Conservation (phyloP, 306 rosid genomes). For the Sphenostylis stenocarpa region DNA sequence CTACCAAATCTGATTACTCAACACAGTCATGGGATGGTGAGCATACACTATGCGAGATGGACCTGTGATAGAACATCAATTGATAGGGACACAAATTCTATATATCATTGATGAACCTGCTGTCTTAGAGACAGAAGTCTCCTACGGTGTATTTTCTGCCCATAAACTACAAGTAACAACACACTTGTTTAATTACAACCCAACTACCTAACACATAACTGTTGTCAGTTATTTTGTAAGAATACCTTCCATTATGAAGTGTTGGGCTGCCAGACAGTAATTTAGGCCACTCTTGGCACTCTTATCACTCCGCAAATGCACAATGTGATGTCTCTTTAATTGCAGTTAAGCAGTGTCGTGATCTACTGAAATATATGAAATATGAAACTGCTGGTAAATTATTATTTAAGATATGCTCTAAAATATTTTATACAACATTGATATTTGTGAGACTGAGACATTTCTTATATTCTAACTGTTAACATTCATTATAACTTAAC, state of each 20-base stretch:
- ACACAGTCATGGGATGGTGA: background rate
- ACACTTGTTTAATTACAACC: background rate
- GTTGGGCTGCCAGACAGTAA: background rate
- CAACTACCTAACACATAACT: background rate
- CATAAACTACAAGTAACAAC: background rate
- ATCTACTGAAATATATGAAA: constrained; percentile 16
- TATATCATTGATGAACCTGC: background rate
- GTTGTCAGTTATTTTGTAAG: background rate
- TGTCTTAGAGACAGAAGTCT: background rate
- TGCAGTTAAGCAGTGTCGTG: background rate
- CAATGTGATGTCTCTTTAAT: background rate
- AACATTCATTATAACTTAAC: background rate
- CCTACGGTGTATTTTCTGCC: background rate
- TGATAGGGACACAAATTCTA: background rate
- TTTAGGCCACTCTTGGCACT: background rate
- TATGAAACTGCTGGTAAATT: background rate
- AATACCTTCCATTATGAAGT: background rate
- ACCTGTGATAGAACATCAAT: background rate
- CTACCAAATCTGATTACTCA: background rate
- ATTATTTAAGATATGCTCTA: background rate
- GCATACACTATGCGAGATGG: background rate
- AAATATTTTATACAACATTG: background rate
- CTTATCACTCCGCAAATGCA: background rate
- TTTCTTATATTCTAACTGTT: background rate
- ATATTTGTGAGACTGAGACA: background rate